phyloP scores from a whole-genome alignment of 441 rosid species.

The Adansonia rubrostipa region DNA sequence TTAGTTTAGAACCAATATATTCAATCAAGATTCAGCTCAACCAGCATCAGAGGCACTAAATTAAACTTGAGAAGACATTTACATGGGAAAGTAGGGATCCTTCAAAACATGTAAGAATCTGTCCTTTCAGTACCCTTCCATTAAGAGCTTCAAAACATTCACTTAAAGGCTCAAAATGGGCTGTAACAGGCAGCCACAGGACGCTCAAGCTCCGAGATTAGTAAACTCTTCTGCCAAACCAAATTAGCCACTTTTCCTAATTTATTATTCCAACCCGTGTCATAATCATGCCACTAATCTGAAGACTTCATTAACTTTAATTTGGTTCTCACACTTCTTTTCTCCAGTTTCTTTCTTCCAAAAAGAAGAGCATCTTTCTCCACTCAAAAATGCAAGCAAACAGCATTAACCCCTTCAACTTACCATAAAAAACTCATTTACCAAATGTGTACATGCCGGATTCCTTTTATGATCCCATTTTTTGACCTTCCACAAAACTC shows the following conservation, averaged over 20 bases:
- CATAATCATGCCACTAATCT: neutral
- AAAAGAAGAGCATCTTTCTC: neutral
- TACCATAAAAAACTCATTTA: no score
- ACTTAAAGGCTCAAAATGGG: neutral
- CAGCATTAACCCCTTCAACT: no score
- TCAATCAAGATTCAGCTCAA: constrained; percentile 10
- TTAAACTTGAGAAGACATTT: neutral
- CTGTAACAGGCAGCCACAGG: neutral
- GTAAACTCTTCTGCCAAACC: neutral
- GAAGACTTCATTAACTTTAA: constrained; percentile 11
- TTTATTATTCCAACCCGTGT: neutral
- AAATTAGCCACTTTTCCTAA: neutral
- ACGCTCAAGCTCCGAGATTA: neutral
- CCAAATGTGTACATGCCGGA: no score
- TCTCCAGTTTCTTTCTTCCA: neutral
- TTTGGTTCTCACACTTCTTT: neutral
- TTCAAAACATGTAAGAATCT: neutral
- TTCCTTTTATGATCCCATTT: neutral
- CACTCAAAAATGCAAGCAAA: no score
- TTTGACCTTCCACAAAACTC: neutral
- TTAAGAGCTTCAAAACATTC: neutral
- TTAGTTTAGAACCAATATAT: neutral
- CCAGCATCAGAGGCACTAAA: neutral
- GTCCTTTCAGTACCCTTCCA: neutral
- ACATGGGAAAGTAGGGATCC: neutral